These are phyloP conservation scores for Dichotomocladium elegans DNA, from an alignment of 371 early-diverging fungal genomes.

Conservation along the genomic window DNA sequence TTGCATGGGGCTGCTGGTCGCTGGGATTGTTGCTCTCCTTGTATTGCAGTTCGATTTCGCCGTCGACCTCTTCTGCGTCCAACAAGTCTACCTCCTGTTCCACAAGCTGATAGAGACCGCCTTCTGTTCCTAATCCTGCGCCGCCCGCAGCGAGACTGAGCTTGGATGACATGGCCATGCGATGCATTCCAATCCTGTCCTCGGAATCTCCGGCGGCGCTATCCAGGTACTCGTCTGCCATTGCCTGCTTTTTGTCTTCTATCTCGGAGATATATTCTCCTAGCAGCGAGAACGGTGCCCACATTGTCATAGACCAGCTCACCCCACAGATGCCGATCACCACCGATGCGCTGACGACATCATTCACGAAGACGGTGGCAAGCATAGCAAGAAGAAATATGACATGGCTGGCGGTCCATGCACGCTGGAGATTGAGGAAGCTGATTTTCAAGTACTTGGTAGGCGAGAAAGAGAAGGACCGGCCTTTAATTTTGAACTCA, in stretches of 20 bases:
- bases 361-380: conserved; percentile 54
- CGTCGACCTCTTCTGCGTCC: conserved; percentile 12
- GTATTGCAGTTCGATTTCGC: conserved; percentile 11
- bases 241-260: conserved; percentile 9
- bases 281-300: conserved; percentile 91
- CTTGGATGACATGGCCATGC: conserved; percentile 20
- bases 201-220: not conserved
- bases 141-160: conserved; percentile 23
- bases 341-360: conserved; percentile 46
- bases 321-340: conserved; percentile 77
- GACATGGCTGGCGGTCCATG: conserved; percentile 68
- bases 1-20: not conserved
- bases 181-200: conserved; percentile 1
- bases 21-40: not conserved
- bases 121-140: conserved; percentile 29
- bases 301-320: conserved; percentile 86
- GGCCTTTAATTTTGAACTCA: conserved; percentile 5
- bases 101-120: conserved; percentile 36
- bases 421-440: conserved; percentile 52
- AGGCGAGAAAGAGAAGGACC: conserved; percentile 8
- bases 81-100: conserved; percentile 15
- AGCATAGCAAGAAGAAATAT: conserved; percentile 70
- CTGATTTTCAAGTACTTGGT: conserved; percentile 16
- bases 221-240: not conserved
- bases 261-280: conserved; percentile 74